Evolutionary conservation across 2,329 filamentous ascomycete species (phyloP), one percentile per base, ranked within the genome.

Genomic region (Penicillium paneum): DNA sequence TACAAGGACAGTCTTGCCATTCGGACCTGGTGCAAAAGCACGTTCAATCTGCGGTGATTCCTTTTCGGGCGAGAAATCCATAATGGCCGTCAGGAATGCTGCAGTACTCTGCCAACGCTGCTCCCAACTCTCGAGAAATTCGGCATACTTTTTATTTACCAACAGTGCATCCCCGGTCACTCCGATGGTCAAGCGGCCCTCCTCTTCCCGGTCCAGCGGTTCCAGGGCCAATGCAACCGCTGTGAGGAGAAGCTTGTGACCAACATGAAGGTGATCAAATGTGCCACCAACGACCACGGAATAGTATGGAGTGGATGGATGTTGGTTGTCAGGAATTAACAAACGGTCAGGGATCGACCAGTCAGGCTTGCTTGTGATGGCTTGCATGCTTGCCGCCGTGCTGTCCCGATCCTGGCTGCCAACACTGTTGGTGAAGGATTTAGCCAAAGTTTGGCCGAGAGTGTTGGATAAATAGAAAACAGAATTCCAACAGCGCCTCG

Each of bases 161-260:
- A 99, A 81, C 42, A 97, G 80, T 57, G 89, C 87, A 66, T 96
- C 91, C 5, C 90, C 91, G 0, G 94, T 96, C 62, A 99, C 89
- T 12, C 94, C 94, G 39, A 97, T 81, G 17, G 91, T 88, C 58
- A 95, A 81, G 11, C 80, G 80, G 57, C 83, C 82, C 21, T 78
- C 74, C 29, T 67, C 60, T 19, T 78, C 74, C 29, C 67, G 60
- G 1, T 68, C 66, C 17, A 40, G 43, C 0, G 83, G 79, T 55
- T 83, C 82, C 53, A 89, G 79, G 15, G 91, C 81, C 52, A 97
- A 83, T 0, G 87, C 83, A 0, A 89, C 90, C 57, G 92, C 92
- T n/a, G 92, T 91, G 19, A 99, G 83, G 19, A 99, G 82, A n/a
- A 97, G 80, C 75, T 97, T 99, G 77, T 99, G 94, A 6, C 94